Evolutionary conservation across 75 land plant species (phyloP), one percentile per base, ranked within the genome.

Genomic region (Pinus albicaulis): DNA sequence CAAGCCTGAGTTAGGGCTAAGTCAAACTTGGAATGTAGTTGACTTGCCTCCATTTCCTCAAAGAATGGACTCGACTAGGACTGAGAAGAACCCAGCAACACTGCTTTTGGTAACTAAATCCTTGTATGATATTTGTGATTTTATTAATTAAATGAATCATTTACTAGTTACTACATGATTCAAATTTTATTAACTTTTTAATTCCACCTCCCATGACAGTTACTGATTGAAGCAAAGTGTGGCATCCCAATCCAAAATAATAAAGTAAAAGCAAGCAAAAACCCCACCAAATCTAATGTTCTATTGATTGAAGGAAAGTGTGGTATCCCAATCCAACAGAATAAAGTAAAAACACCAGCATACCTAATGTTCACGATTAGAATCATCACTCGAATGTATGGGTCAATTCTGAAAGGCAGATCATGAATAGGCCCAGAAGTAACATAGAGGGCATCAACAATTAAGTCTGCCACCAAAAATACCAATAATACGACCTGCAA

Each of bases 331-430:
- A 7, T 26, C 7, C 4, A 63, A 63, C 65, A 26, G 31, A 64
- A 28, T 31, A 64, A 36, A 68, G 38, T 36, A 68, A 7, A n/a
- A 65, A 28, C 31, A 28, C 31, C 31, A 28, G 7, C 48, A 7
- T 80, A 95, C 98, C 93, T 88, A 55, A 88, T 71, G 59, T 89
- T 85, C 12, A 91, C 59, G n/a, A 86, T 73, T 74, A 92, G 81
- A 75, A 92, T 55, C 7, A 81, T 69, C 56, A 95, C 92, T 58
- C 98, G 84, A 55, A 89, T 76, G 75, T 92, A 95, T 59, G 98
- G 98, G 55, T 93, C 93, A 86, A 91, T 59, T 77, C 95, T 83
- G 22, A 95, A 78, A 41, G 93, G 91, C 73, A 95, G 79, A 76
- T 31, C 76, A 70, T 44, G 23, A 69, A 90, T 76, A 53, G 83